Evolutionary conservation across 2,329 filamentous ascomycete species (phyloP), one percentile per base, ranked within the genome.

Genomic region (Falciphora oryzae): DNA sequence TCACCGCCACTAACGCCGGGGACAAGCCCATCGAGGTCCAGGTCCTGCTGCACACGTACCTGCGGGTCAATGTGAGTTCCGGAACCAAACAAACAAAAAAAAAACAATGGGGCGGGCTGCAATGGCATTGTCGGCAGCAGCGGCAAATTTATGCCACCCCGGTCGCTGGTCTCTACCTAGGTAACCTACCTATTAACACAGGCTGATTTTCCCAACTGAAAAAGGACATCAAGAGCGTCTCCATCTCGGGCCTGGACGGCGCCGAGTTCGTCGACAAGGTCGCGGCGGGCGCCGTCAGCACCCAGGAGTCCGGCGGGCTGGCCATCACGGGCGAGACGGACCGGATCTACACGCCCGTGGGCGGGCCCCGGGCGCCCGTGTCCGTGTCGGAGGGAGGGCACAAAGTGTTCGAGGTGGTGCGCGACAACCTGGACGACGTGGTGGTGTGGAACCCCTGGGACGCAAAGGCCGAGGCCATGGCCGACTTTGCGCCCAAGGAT

Each of bases 361-460:
- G 84, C 67, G 87, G 85, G 0, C 87, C 89, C 56, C 81, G 79
- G 58, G 77, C 82, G 59, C 78, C 84, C 1, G 76, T 91, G 60
- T 73, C 83, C 16, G 85, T 96, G 61, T 73, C 81, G 22, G 87
- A 91, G 71, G 83, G 78, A 62, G 88, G 86, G 66, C 83, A 84
- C 72, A 81, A 87, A 18, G 79, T 84, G 62, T 93, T 90, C 79
- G 87, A 88, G 66, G 83, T 98, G 64, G 85, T 89, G 57, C 87
- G 95, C 67, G 92, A 97, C 77, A 93, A 92, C 69, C 83, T 99
- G 69, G 85, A 85, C 67, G 92, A 98, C 70, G 88, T 95, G 22
- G 94, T 97, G 1, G 90, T 98, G 35, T 99, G 95, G 95, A 99
- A 99, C 78, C 95, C 95, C 1, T 97, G 94, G 93, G 83, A 84